Conservation (phyloP, 306 rosid genomes). For the Quercus cerris region DNA sequence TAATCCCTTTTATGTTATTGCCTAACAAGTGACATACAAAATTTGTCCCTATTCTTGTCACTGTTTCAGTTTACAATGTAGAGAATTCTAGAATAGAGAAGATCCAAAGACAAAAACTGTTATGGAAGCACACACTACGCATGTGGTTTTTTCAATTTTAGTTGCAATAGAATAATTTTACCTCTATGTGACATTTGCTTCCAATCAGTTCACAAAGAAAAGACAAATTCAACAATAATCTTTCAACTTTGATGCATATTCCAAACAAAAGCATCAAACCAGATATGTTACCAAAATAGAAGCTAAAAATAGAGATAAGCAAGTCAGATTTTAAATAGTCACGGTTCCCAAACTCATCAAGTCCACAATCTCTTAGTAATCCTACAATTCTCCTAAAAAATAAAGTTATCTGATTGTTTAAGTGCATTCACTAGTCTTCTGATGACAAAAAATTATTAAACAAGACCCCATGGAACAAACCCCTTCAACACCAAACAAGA, state of each 20-base stretch:
- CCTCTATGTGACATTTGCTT: too few relatives aligned
- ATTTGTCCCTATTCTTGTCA: too few relatives aligned
- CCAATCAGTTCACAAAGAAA: background rate
- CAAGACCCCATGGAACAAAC: background rate
- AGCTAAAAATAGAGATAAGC: background rate
- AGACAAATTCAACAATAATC: background rate
- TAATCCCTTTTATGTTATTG: too few relatives aligned
- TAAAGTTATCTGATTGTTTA: background rate
- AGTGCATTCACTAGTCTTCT: background rate
- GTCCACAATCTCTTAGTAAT: background rate
- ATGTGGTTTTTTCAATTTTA: too few relatives aligned
- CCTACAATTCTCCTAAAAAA: background rate
- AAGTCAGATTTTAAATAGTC: slow-evolving; percentile 3
- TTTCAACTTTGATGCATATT: background rate
- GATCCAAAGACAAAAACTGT: too few relatives aligned
- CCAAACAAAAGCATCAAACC: background rate
- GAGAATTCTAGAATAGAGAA: too few relatives aligned
- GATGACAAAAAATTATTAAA: background rate
- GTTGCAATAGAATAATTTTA: too few relatives aligned
- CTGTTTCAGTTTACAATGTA: too few relatives aligned
- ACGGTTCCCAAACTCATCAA: too few relatives aligned
- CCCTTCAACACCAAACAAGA: background rate
- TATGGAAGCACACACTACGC: too few relatives aligned
- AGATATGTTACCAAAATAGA: background rate
- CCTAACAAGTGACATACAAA: too few relatives aligned